Base-by-base conservation (phyloP, 495 filamentous ascomycete species). In the Talaromyces borbonicus region DNA sequence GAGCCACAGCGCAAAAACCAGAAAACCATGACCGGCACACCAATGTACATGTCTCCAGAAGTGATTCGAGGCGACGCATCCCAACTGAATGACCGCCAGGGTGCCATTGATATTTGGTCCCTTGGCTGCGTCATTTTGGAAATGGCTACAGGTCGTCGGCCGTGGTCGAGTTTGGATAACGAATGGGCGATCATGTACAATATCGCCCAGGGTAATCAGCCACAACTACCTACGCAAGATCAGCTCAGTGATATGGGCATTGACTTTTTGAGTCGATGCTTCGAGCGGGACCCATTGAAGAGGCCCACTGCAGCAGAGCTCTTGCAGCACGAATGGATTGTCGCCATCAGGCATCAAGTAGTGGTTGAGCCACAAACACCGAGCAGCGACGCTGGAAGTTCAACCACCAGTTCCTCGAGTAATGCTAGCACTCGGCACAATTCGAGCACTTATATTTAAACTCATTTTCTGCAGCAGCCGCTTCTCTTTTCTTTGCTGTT, bases 161-260 rank as follows among this genome's bases (percentile, higher is more conserved):
- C 92, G 15, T 98, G 92, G 92, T 90, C 90, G n/a, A 84, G 80
- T 50, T 76, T 97, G 5, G 92, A 98, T 67, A 98, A 98, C 60
- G 92, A 98, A 61, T 98, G 92, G 90, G 92, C 92, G 26, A 97
- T 98, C 67, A 98, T 98, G 92, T 98, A 95, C 77, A 96, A 97
- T 63, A 98, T 98, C 51, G 92, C 92, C 3, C 89, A 94, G 55
- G 92, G 92, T 44, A 94, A 96, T 52, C 81, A 86, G 45, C 92
- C 92, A 2, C 80, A 85, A 50, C 70, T 97, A 24, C 92, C 92
- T 11, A 67, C 72, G 2, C 62, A 71, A 2, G 92, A 97, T 40
- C 90, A 97, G 58, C 75, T 98, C 49, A 88, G 83, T 55, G 76
- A 81, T 1, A 51, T 77, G 47, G 92, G 92, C 4, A 83, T 96